Percentiles rank a stretch among this genome's conserved stretches.
Evolutionary conservation across 1,284 basidiomycete genomes (phyloP).

Genomic region (Porphyrellus sp.): DNA sequence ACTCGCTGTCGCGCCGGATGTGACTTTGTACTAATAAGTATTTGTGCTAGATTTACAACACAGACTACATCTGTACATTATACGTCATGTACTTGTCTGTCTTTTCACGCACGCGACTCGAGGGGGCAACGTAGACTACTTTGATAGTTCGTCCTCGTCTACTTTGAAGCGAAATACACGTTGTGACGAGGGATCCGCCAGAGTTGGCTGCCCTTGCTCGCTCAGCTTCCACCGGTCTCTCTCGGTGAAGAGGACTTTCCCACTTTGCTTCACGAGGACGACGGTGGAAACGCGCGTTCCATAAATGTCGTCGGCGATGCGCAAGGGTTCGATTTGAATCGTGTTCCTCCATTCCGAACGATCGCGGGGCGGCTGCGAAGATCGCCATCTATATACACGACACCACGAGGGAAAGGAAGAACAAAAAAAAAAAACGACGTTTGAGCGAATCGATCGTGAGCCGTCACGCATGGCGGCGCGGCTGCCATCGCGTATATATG

Average conservation of each 20-base stretch:
- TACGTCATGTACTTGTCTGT: slow-evolving; percentile 33
- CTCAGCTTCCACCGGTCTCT: slow-evolving; percentile 61
- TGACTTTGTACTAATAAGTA: slow-evolving; percentile 32
- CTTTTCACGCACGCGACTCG: slow-evolving; percentile 17
- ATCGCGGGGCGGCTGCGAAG: slow-evolving; percentile 43
- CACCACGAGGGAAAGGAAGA: background rate
- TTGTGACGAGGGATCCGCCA: slow-evolving; percentile 44
- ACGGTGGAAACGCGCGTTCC: slow-evolving; percentile 74
- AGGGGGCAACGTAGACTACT: slow-evolving; percentile 18
- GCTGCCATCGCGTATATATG: background rate
- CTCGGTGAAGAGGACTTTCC: slow-evolving; percentile 65
- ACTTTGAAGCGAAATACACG: slow-evolving; percentile 54
- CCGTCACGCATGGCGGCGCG: background rate
- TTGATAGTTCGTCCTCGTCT: slow-evolving; percentile 22
- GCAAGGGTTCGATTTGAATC: slow-evolving; percentile 56
- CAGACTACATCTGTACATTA: slow-evolving; percentile 30
- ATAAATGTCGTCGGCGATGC: slow-evolving; percentile 39
- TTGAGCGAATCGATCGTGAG: slow-evolving; percentile 9
- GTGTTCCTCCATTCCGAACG: slow-evolving; percentile 57
- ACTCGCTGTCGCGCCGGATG: slow-evolving; percentile 34
- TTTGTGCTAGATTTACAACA: slow-evolving; percentile 33
- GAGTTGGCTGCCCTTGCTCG: slow-evolving; percentile 36
- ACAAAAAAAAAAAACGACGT: too few species aligned
- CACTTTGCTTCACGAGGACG: slow-evolving; percentile 59
- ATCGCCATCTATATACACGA: slow-evolving; percentile 43